Conservation (phyloP, 2,329 filamentous ascomycete species). For the Paraconiothyrium brasiliense region DNA sequence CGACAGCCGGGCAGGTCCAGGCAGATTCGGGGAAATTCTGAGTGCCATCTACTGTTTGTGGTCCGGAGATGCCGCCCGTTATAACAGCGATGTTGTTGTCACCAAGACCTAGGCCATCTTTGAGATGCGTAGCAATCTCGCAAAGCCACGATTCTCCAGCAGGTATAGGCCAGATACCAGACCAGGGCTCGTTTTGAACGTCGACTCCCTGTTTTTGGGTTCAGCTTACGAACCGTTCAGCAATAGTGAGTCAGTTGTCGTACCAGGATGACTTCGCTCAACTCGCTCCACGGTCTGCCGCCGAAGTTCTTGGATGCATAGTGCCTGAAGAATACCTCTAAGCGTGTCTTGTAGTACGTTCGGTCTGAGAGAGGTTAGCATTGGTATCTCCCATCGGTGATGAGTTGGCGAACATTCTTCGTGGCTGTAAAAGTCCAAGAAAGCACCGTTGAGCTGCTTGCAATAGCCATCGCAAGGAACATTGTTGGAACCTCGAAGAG, state of each 20-base stretch:
- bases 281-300: conserved; percentile 38
- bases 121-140: conserved; percentile 44
- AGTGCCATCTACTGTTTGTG: conserved; percentile 32
- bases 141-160: conserved; percentile 48
- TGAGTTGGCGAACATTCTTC: conserved; percentile 32
- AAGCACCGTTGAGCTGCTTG: conserved; percentile 40
- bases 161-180: conserved; percentile 46
- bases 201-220: conserved; percentile 40
- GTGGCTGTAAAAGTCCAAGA: conserved; percentile 47
- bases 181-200: conserved; percentile 47
- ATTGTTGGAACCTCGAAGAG: conserved; percentile 41
- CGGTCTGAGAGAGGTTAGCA: conserved; percentile 24
- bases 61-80: conserved; percentile 46
- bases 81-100: conserved; percentile 45
- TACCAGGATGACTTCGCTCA: conserved; percentile 46
- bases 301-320: conserved; percentile 48
- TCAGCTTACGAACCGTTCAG: conserved; percentile 1
- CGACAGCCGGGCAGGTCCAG: conserved; percentile 43
- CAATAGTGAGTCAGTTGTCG: conserved; percentile 11
- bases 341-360: conserved; percentile 41
- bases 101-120: conserved; percentile 39
- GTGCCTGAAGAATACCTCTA: conserved; percentile 46
- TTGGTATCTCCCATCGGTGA: not conserved
- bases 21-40: conserved; percentile 46
- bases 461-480: conserved; percentile 48